A percentile compares a stretch with the other conserved stretches of the same genome.
Evolutionary conservation across 2,329 filamentous ascomycete species (phyloP).

Genomic region (Ophiostoma piceae): DNA sequence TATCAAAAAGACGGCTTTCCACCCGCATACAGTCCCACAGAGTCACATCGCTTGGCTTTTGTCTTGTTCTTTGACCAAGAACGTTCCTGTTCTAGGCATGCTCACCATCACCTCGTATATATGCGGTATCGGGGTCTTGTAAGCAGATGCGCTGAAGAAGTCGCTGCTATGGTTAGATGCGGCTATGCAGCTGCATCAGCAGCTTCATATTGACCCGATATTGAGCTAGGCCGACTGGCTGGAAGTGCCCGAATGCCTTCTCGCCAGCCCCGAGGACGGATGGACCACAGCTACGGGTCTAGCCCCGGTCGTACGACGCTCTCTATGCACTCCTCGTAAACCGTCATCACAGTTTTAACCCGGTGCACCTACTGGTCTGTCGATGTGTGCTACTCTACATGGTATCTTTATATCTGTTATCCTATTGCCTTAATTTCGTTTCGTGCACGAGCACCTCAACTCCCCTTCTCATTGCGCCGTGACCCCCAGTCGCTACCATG

Average conservation of each 20-base stretch:
- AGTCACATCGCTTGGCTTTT: background rate
- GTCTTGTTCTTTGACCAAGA: background rate
- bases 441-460: background rate
- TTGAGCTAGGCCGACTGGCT: background rate
- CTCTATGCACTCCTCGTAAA: background rate
- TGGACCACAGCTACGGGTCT: background rate
- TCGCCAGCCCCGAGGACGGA: background rate
- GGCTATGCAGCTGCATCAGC: background rate
- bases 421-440: background rate
- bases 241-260: background rate
- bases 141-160: too few relatives aligned
- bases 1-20: background rate
- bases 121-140: background rate
- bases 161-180: background rate
- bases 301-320: background rate
- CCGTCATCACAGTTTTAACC: background rate
- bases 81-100: background rate
- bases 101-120: background rate
- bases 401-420: background rate
- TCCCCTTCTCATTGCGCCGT: background rate
- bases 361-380: background rate
- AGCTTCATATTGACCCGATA: background rate
- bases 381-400: background rate
- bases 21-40: background rate
- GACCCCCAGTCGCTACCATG: background rate